Evolutionary conservation across 352 stramenopile species (phyloP).

Genomic region (Pythium inflatum): DNA sequence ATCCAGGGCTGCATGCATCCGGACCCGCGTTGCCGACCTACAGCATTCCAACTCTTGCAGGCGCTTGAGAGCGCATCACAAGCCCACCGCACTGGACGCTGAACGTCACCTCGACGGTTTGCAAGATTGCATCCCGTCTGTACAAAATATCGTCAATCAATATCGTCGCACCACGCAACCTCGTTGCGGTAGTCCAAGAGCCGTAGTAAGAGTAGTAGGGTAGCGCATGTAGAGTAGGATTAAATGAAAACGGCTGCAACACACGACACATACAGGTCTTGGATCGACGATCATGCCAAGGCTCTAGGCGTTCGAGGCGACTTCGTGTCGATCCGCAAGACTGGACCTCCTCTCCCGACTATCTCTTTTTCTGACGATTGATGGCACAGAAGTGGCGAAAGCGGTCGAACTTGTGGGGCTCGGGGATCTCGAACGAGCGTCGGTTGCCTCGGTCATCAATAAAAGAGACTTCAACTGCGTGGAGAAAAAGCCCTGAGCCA

Average conservation of each 20-base stretch:
- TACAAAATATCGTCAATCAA: conserved; percentile 42
- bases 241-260: conserved; percentile 7
- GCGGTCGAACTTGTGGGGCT: conserved; percentile 62
- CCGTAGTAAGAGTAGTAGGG: conserved; percentile 26
- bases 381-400: conserved; percentile 65
- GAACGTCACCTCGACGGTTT: not conserved
- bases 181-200: not conserved
- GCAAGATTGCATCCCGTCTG: conserved; percentile 20
- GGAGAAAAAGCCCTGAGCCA: conserved; percentile 58
- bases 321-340: not conserved
- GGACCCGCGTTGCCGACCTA: conserved; percentile 65
- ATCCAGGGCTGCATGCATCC: conserved; percentile 70
- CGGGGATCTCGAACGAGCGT: conserved; percentile 44
- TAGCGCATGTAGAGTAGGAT: conserved; percentile 38
- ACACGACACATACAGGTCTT: not conserved
- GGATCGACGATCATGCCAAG: not conserved
- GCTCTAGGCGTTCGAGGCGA: not conserved
- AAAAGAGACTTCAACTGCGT: conserved; percentile 49
- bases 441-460: conserved; percentile 37
- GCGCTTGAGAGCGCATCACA: conserved; percentile 46
- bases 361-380: conserved; percentile 33
- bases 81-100: conserved; percentile 8
- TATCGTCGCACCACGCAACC: conserved; percentile 2
- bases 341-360: conserved; percentile 1
- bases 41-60: conserved; percentile 63